Conservation (phyloP, 2,329 filamentous ascomycete species). For the Botrytis fragariae region DNA sequence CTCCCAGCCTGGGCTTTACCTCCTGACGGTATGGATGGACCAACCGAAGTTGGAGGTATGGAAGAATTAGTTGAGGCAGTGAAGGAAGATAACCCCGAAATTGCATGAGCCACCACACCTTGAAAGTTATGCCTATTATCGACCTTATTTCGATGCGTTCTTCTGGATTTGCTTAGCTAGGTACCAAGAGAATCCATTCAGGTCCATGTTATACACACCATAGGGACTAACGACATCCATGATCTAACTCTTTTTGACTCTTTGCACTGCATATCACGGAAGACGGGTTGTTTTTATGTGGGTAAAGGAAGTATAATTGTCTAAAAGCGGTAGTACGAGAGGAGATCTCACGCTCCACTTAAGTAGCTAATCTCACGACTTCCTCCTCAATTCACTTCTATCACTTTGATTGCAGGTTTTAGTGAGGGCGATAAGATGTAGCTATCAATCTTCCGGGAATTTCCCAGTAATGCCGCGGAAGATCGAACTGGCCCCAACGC, state of each 20-base stretch:
- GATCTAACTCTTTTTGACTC: not conserved
- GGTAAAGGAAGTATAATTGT: not conserved
- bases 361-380: not conserved
- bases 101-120: slow-evolving; percentile 26
- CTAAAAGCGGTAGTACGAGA: not conserved
- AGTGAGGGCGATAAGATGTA: not conserved
- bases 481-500: not conserved
- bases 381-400: not conserved
- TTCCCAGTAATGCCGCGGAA: not conserved
- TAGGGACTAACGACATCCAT: not conserved
- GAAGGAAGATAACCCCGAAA: slow-evolving; percentile 38
- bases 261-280: not conserved
- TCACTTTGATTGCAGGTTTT: not conserved
- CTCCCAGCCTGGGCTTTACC: slow-evolving; percentile 86
- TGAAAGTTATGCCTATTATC: not conserved
- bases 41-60: slow-evolving; percentile 62
- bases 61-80: slow-evolving; percentile 56
- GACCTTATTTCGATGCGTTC: not conserved
- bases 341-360: not conserved
- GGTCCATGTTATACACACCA: not conserved
- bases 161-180: slow-evolving; percentile 3
- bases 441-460: not conserved
- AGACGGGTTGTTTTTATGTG: not conserved
- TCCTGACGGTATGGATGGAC: slow-evolving; percentile 57
- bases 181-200: not conserved